phyloP scores from a whole-genome alignment of 176 grass and related monocot species.

The Zoysia pacifica region DNA sequence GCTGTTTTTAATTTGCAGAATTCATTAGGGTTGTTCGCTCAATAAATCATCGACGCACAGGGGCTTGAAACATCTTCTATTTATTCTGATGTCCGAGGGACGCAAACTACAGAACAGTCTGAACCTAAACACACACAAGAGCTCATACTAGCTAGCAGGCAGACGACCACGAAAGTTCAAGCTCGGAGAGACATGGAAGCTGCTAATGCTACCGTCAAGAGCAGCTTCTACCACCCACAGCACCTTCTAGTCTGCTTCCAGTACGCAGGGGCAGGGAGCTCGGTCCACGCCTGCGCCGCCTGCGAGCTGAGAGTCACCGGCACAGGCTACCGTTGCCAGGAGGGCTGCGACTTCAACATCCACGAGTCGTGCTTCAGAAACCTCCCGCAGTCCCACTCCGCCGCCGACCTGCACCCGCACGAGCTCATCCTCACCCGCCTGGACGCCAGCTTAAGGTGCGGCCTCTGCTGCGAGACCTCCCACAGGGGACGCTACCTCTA shows the following conservation, averaged over 20 bases:
- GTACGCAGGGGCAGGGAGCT: neutral
- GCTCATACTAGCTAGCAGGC: too few relatives aligned
- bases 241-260: neutral
- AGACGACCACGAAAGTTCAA: too few relatives aligned
- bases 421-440: neutral
- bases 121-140: too few relatives aligned
- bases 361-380: neutral
- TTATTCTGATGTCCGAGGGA: too few relatives aligned
- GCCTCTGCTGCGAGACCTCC: neutral
- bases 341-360: slow-evolving; percentile 13
- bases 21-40: too few relatives aligned
- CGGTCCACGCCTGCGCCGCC: neutral
- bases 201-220: neutral
- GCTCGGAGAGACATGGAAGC: too few relatives aligned
- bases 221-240: neutral
- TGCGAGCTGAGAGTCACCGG: neutral
- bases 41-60: too few relatives aligned
- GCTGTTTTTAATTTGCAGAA: too few relatives aligned
- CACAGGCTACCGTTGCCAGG: neutral
- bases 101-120: too few relatives aligned
- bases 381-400: neutral
- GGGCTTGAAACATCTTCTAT: too few relatives aligned
- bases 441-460: neutral
- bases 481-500: neutral
- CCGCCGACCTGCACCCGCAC: neutral